Base-by-base conservation (phyloP, 768 basidiomycete species). In the Crucibulum laeve region DNA sequence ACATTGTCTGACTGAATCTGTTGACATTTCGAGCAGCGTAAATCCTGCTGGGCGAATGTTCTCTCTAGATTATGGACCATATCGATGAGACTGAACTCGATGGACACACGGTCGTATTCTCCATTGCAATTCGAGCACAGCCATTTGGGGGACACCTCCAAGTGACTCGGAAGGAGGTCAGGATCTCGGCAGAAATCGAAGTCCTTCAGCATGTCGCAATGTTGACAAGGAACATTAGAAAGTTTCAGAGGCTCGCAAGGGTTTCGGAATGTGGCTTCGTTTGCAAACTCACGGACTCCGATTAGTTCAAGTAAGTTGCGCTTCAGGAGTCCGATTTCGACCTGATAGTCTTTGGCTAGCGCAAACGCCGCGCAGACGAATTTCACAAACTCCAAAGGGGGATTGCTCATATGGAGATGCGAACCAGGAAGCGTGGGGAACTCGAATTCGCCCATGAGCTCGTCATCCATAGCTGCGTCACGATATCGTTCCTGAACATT, bases 131-230 rank as follows among this genome's bases (percentile, higher is more conserved):
- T 68, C 40, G 70, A 65, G 56, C 92, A 90, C 11, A 67, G 57
- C 91, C 88, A 92, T 43, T 75, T 79, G 4, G 74, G 69, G 14
- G 72, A 67, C 5, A 73, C 65, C 25, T 75, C 63, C 46, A 65
- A 50, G 54, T 73, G 65, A 50, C 69, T 69, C 7, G 89, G 83
- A 33, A 91, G 70, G 30, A 96, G 73, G 46, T 91, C 87, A 8
- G 82, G 75, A 63, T 98, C 95, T 13, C 95, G 80, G 59, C 95
- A 97, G 56, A 99, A 88, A 62, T 99, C 96, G 55, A 99, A 89
- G 60, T 95, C 92, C 2, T 87, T 80, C 47, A 93, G 73, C 11
- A 71, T 65, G 60, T 92, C 93, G 64, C 90, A 98, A 54, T 84
- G 79, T 32, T 78, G 80, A 59, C 95, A 97, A 23, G 94, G 88